These are phyloP conservation scores for Hymenoscyphus scutula DNA, from an alignment of 2,329 filamentous ascomycete genomes.

Conservation along the genomic window DNA sequence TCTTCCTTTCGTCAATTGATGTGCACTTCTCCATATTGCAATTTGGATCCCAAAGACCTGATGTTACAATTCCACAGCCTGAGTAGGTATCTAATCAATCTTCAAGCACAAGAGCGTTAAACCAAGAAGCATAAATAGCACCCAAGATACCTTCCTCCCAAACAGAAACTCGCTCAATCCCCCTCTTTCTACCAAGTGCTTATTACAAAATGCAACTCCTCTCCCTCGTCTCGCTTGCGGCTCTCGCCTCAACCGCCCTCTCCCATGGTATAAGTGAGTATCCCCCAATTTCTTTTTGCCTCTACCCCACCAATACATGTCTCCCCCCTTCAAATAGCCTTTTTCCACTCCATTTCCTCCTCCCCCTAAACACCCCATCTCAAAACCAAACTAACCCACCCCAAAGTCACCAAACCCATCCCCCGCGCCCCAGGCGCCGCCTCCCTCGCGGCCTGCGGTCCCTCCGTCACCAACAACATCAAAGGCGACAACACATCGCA, in stretches of 20 bases:
- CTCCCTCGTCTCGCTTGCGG: neutral
- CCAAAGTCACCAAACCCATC: slow-evolving; percentile 41
- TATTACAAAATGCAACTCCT: slow-evolving; percentile 13
- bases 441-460: slow-evolving; percentile 45
- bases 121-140: neutral
- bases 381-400: too few relatives aligned
- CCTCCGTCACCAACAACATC: slow-evolving; percentile 38
- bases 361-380: too few relatives aligned
- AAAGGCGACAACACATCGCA: slow-evolving; percentile 30
- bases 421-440: slow-evolving; percentile 42
- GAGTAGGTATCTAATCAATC: neutral
- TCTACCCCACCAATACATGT: too few relatives aligned
- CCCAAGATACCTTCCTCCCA: neutral
- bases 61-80: neutral
- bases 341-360: too few relatives aligned
- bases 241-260: slow-evolving; percentile 34
- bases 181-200: too few relatives aligned
- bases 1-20: neutral
- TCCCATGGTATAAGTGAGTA: slow-evolving; percentile 47
- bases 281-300: too few relatives aligned
- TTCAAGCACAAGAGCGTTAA: neutral
- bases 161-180: neutral
- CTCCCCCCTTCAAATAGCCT: too few relatives aligned
- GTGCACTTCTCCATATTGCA: neutral
- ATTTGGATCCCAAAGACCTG: neutral